Percentiles rank a stretch among this genome's conserved stretches.
Conservation (phyloP, 257 asterid species). For the Cruciata laevipes region DNA sequence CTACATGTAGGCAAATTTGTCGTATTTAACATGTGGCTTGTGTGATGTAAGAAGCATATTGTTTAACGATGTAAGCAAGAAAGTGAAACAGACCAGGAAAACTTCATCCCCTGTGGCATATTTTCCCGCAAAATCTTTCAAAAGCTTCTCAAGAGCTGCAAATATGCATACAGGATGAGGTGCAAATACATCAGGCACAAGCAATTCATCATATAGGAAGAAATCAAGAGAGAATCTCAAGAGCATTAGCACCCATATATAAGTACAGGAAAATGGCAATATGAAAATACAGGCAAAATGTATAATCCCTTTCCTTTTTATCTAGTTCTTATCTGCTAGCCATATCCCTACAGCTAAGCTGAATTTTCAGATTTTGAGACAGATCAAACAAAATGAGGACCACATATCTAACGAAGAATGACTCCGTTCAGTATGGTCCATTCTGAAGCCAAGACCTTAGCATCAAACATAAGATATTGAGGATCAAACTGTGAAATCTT, state of each 20-base stretch:
- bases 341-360: not conserved
- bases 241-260: not conserved
- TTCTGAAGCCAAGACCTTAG: not conserved
- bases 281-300: not conserved
- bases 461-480: not conserved
- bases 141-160: conserved; percentile 69
- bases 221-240: not conserved
- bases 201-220: not conserved
- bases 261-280: not conserved
- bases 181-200: not conserved
- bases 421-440: not conserved
- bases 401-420: not conserved
- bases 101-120: conserved; percentile 70
- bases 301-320: not conserved
- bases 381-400: not conserved
- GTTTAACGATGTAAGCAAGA: not conserved
- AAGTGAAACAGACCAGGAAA: conserved; percentile 42
- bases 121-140: conserved; percentile 56
- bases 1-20: no score
- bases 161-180: conserved; percentile 21
- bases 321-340: not conserved
- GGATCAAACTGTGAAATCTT: conserved; percentile 14
- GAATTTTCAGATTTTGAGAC: not conserved
- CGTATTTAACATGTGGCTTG: not conserved
- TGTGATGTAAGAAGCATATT: not conserved